Evolutionary conservation across 495 filamentous ascomycete genomes (phyloP), one percentile per base, ranked within the genome.

Genomic region (Cryomyces minteri): DNA sequence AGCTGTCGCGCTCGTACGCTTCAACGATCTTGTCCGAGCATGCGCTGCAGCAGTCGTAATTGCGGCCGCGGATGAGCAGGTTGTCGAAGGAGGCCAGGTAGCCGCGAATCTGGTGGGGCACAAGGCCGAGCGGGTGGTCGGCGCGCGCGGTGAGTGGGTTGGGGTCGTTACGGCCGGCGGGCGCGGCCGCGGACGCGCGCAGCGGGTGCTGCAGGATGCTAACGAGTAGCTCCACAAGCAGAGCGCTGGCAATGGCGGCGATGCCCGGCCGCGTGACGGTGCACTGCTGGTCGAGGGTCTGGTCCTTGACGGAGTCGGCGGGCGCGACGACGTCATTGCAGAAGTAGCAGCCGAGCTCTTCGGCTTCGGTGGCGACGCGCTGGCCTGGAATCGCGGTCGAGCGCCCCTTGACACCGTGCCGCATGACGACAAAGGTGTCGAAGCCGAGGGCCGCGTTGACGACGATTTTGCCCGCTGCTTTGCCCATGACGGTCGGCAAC

Each of bases 241-340:
- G 70, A 31, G 86, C 85, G 11, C 88, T 94, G 12, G 90, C 90
- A 50, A 94, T 87, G 7, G 84, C 76, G 43, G 90, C 88, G 36
- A 94, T 76, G 6, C 88, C 90, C 11, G 90, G 90, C 6, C 90
- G 78, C 30, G 90, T 96, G 31, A 98, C 90, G 0, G 90, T 98
- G 62, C 90, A 98, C 64, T 98, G 90, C 57, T 96, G 90, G 56
- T 98, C 90, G 4, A 98, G 76, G 1, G 90, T 96, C 56, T 83
- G 80, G 55, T 94, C 84, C 54, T 86, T 88, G 56, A 93, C 67
- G 28, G 88, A 94, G 84, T 98, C 87, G 51, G 79, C 81, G 30
- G 90, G 90, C 39, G 86, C 84, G 31, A 98, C 90, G 39, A 98
- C 88, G 59, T 98, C 90, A 56, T 92, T 95, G 65, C 90, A 98